These are phyloP conservation scores for Anisogramma anomala DNA, from an alignment of 2,329 filamentous ascomycete genomes.

Conservation along the genomic window DNA sequence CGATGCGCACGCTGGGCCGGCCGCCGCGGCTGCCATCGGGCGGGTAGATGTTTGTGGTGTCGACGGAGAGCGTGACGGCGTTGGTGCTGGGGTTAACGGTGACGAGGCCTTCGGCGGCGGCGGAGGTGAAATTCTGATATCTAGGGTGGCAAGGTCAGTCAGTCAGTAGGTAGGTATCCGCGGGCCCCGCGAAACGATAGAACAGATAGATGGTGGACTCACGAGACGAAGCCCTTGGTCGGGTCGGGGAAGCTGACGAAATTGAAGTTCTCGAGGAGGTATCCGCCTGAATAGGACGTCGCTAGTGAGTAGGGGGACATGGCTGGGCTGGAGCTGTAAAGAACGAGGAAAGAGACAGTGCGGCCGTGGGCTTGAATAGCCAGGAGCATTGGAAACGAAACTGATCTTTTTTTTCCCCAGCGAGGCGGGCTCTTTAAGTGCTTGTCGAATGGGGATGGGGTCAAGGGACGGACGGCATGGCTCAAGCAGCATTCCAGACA, in stretches of 20 bases:
- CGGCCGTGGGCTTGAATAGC: too few species aligned
- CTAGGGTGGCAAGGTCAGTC: slow-evolving; percentile 19
- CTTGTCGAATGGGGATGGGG: too few species aligned
- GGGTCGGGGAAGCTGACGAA: slow-evolving; percentile 45
- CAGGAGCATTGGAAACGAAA: too few species aligned
- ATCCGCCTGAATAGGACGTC: slow-evolving; percentile 31
- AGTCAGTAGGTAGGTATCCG: too few species aligned
- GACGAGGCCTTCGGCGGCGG: slow-evolving; percentile 29
- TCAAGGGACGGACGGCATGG: slow-evolving; percentile 10
- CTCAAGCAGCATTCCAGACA: slow-evolving; percentile 3
- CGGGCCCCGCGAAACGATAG: too few species aligned
- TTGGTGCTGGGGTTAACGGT: slow-evolving; percentile 29
- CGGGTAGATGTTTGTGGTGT: slow-evolving; percentile 28
- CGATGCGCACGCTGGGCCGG: slow-evolving; percentile 34
- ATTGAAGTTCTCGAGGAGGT: slow-evolving; percentile 36
- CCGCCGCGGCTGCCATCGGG: slow-evolving; percentile 28
- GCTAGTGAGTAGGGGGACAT: slow-evolving; percentile 27
- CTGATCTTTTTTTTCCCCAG: too few species aligned
- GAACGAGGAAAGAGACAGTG: too few species aligned
- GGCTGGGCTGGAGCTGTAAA: too few species aligned
- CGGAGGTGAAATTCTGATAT: slow-evolving; percentile 32
- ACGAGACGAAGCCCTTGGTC: slow-evolving; percentile 57
- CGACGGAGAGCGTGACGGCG: slow-evolving; percentile 35
- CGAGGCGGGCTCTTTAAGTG: slow-evolving; percentile 12
- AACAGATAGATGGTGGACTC: slow-evolving; percentile 26